Percentiles rank a stretch among this genome's conserved stretches.
Evolutionary conservation across 345 rosid species (phyloP).

Genomic region (Erucastrum elatum): DNA sequence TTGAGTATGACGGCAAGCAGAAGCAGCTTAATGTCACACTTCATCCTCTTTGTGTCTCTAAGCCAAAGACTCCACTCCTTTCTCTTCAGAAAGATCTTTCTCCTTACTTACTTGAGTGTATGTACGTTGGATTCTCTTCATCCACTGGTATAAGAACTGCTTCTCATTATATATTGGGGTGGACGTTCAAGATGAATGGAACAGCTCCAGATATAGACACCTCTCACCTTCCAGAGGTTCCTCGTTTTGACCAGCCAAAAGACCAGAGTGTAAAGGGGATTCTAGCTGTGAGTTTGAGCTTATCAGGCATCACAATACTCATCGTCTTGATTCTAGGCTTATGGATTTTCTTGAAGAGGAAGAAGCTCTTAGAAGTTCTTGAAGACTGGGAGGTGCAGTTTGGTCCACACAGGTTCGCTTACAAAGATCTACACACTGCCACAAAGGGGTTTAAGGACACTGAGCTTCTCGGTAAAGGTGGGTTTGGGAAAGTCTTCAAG

Average conservation of each 20-base stretch:
- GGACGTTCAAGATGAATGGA: slow-evolving; percentile 45
- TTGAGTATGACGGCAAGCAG: slow-evolving; percentile 47
- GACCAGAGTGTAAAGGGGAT: neutral
- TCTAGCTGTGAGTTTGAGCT: neutral
- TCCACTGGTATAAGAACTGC: neutral
- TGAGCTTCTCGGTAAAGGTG: slow-evolving; percentile 46
- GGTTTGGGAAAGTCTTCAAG: slow-evolving; percentile 48
- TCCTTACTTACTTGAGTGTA: slow-evolving; percentile 40
- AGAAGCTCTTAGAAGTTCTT: slow-evolving; percentile 23
- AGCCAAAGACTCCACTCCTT: slow-evolving; percentile 37
- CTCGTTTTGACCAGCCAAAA: neutral
- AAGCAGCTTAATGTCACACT: slow-evolving; percentile 47
- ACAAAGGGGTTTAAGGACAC: slow-evolving; percentile 23
- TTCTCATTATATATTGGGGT: slow-evolving; percentile 15
- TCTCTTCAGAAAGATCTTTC: slow-evolving; percentile 38
- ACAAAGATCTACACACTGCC: slow-evolving; percentile 46
- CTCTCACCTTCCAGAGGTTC: slow-evolving; percentile 14
- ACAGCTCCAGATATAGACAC: slow-evolving; percentile 31
- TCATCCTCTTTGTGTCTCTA: slow-evolving; percentile 36
- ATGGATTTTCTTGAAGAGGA: slow-evolving; percentile 11
- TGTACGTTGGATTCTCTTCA: slow-evolving; percentile 29
- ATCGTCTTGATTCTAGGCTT: neutral
- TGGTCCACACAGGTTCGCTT: slow-evolving; percentile 63
- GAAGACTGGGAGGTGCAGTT: slow-evolving; percentile 73
- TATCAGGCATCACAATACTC: neutral